phyloP scores from a whole-genome alignment of 2,329 filamentous ascomycete species.

The Macrophomina tecta region DNA sequence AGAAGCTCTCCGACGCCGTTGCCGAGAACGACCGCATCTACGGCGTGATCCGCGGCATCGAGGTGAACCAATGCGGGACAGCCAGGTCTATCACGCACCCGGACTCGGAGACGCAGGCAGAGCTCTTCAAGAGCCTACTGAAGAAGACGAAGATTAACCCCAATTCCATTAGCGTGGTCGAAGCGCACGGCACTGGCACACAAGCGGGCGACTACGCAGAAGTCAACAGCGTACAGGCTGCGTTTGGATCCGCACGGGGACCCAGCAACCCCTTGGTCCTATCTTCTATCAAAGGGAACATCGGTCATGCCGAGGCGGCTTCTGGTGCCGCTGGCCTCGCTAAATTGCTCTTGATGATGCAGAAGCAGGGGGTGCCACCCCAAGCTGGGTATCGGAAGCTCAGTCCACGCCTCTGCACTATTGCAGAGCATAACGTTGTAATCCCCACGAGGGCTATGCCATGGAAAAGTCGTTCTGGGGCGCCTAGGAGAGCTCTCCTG shows the following conservation, averaged over 20 bases:
- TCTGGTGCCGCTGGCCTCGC: slow-evolving; percentile 36
- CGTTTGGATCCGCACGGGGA: not conserved
- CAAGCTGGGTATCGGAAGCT: slow-evolving; percentile 32
- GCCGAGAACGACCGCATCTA: slow-evolving; percentile 56
- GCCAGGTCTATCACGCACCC: slow-evolving; percentile 29
- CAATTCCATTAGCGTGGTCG: slow-evolving; percentile 30
- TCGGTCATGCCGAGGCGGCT: slow-evolving; percentile 42
- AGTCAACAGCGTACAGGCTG: slow-evolving; percentile 29
- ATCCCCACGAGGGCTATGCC: slow-evolving; percentile 22
- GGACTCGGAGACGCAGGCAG: slow-evolving; percentile 24
- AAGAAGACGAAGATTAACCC: slow-evolving; percentile 12
- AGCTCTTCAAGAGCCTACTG: slow-evolving; percentile 21
- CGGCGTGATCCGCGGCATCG: slow-evolving; percentile 44
- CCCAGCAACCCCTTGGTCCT: not conserved
- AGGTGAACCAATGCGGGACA: slow-evolving; percentile 22
- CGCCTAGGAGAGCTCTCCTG: slow-evolving; percentile 29
- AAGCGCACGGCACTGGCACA: slow-evolving; percentile 63
- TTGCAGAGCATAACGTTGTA: slow-evolving; percentile 29
- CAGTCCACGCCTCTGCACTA: slow-evolving; percentile 32
- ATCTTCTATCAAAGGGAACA: slow-evolving; percentile 36
- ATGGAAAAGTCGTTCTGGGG: slow-evolving; percentile 29
- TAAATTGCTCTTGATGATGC: slow-evolving; percentile 38
- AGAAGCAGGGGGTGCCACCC: slow-evolving; percentile 30
- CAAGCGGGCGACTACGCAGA: slow-evolving; percentile 54
- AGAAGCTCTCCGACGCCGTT: slow-evolving; percentile 56